Conservation (phyloP, 2,329 filamentous ascomycete genomes). For the Pyrenochaeta sp. region DNA sequence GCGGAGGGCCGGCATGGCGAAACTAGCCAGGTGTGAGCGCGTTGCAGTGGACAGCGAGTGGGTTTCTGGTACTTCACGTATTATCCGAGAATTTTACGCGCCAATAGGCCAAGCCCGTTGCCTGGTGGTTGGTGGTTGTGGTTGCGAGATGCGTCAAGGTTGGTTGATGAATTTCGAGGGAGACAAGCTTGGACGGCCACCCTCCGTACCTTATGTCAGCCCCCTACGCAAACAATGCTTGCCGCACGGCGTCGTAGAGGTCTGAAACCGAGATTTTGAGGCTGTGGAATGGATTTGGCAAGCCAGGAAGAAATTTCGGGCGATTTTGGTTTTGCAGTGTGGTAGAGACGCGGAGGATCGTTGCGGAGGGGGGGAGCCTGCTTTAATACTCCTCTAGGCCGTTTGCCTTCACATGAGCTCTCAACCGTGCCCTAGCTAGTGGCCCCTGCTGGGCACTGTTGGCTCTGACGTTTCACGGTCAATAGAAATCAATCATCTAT, state of each 20-base stretch:
- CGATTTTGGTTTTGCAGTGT: too few relatives aligned
- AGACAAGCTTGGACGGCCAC: constrained; percentile 22
- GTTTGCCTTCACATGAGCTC: too few relatives aligned
- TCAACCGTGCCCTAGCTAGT: too few relatives aligned
- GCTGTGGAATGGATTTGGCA: too few relatives aligned
- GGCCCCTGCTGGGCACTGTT: too few relatives aligned
- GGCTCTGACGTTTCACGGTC: too few relatives aligned
- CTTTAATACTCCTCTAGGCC: too few relatives aligned
- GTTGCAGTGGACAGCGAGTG: constrained; percentile 17
- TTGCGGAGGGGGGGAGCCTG: too few relatives aligned
- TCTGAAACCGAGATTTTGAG: too few relatives aligned
- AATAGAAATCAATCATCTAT: too few relatives aligned
- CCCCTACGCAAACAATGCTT: constrained; percentile 20
- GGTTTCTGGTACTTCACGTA: constrained; percentile 42
- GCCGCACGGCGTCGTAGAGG: constrained; percentile 9
- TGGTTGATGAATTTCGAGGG: constrained; percentile 30
- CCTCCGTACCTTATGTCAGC: constrained; percentile 26
- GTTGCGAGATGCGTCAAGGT: constrained; percentile 27
- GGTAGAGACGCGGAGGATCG: background rate
- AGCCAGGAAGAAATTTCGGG: too few relatives aligned
- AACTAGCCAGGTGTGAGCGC: constrained; percentile 43
- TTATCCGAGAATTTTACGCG: constrained; percentile 34
- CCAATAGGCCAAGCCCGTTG: constrained; percentile 36
- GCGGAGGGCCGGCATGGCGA: constrained; percentile 49
- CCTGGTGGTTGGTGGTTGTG: constrained; percentile 35